Percentiles rank a stretch among this genome's conserved stretches.
These are phyloP conservation scores for Tritrichomonas foetus DNA, from an alignment of 208 protist species.

Conservation along the genomic window DNA sequence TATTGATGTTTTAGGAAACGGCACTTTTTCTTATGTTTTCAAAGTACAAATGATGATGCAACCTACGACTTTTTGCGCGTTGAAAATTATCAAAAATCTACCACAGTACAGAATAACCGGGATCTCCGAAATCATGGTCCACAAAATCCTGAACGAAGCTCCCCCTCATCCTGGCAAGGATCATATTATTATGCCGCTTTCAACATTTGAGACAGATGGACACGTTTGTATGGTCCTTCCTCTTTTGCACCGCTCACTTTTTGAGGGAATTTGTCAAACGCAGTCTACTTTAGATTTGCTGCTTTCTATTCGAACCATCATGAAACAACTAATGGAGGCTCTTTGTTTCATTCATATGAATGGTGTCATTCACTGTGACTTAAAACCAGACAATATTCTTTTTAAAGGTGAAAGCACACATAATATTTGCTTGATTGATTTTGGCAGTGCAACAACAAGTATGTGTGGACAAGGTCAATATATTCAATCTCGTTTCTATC, in stretches of 20 bases:
- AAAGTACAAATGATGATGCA: background rate
- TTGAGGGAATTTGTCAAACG: constrained; percentile 32
- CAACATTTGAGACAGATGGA: background rate
- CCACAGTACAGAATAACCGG: background rate
- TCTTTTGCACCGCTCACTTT: background rate
- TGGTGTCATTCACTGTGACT: constrained; percentile 57
- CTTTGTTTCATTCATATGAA: background rate
- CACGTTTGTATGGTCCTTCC: background rate
- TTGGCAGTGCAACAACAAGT: constrained; percentile 66
- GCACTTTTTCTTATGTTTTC: constrained; percentile 36
- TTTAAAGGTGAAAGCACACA: background rate
- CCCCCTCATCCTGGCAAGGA: background rate
- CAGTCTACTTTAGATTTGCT: background rate
- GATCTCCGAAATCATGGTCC: background rate
- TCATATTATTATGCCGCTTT: background rate
- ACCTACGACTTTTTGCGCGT: background rate
- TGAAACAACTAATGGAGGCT: constrained; percentile 47
- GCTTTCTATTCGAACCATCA: constrained; percentile 48
- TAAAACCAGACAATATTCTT: constrained; percentile 51
- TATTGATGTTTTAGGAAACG: background rate
- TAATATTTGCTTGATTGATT: constrained; percentile 57
- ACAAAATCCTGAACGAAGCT: background rate
- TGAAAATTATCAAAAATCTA: constrained; percentile 39
- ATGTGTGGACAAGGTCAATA: constrained; percentile 75
- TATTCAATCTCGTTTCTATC: constrained; percentile 84